Base-by-base conservation (phyloP, 2,329 filamentous ascomycete genomes). In the Periconia macrospinosa region DNA sequence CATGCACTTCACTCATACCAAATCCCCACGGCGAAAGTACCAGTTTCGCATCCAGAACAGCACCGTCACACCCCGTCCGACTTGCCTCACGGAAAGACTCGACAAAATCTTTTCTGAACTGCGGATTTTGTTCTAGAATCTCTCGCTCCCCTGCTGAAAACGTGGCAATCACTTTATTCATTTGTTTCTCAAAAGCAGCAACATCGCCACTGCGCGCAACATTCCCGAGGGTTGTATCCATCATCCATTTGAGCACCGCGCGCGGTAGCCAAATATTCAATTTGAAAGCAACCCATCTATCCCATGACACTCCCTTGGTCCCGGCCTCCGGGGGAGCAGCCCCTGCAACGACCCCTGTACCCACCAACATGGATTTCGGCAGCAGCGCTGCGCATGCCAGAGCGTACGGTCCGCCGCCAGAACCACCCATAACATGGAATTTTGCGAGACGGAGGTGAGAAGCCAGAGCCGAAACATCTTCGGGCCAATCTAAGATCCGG, bases 341-440 rank as follows among this genome's bases (percentile, higher is more conserved):
- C 1, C 54, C 54, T 2, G 45, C 40, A 23, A 56, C 27, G 3
- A 56, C 41, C 5, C 54, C 54, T 11, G 54, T 53, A 11, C 54
- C 54, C 13, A 45, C 17, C 40, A 56, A 23, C 18, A 48, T 40
- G 20, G 42, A 19, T 37, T 44, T 35, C 13, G 50, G 45, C 17
- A 53, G 10, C 19, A 9, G 45, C 19, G 30, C 17, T 14, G 51
- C 51, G 19, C 51, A 53, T 11, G 51, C 51, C 30, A 53, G 19
- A 15, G 51, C 51, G 30, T 49, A 53, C 9, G 51, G 51, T 45
- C 45, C 51, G 30, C 51, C 51, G 19, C 51, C 51, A 49, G 45
- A 49, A 27, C 45, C 41, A 23, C 51, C 51, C 13, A 53, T n/a
- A 8, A 53, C 51, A n/a, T 41, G 51, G 37, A 53, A 53, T 6